phyloP scores from a whole-genome alignment of 305 asterid species.

The Solanum hybrid region DNA sequence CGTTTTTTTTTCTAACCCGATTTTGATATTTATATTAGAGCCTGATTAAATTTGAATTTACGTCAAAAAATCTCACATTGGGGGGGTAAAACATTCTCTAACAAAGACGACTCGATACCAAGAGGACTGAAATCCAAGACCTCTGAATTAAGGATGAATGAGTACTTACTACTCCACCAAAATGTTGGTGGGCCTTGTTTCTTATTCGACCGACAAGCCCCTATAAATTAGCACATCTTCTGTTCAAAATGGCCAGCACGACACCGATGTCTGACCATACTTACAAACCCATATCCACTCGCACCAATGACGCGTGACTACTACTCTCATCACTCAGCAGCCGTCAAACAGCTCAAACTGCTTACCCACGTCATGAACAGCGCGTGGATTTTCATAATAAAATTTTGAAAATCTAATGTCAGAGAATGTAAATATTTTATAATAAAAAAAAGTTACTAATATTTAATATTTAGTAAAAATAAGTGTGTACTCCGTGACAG shows the following conservation, averaged over 20 bases:
- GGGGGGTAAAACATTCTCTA: rapidly evolving
- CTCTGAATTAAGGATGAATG: too few relatives aligned
- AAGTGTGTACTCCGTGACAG: background rate
- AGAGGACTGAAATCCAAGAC: too few relatives aligned
- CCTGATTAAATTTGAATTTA: rapidly evolving
- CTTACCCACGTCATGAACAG: background rate
- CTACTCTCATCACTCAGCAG: background rate
- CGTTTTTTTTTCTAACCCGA: too few relatives aligned
- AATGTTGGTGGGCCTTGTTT: background rate
- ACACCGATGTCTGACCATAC: background rate
- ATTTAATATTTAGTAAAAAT: background rate
- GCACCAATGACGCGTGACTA: background rate
- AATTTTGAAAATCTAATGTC: background rate
- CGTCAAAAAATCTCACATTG: rapidly evolving
- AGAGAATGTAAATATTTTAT: background rate
- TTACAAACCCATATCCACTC: background rate
- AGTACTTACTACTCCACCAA: too few relatives aligned
- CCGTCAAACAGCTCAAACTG: background rate
- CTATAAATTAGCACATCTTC: background rate
- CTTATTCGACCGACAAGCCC: slow-evolving; percentile 12
- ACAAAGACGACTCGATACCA: rapidly evolving
- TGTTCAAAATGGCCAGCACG: slow-evolving; percentile 4
- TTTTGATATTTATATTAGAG: too few relatives aligned
- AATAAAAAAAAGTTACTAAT: background rate
- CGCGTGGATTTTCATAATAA: background rate